Percentiles rank a stretch among this genome's conserved stretches.
These are phyloP conservation scores for Ceratocystis papillata DNA, from an alignment of 2,329 filamentous ascomycete genomes.

Conservation along the genomic window DNA sequence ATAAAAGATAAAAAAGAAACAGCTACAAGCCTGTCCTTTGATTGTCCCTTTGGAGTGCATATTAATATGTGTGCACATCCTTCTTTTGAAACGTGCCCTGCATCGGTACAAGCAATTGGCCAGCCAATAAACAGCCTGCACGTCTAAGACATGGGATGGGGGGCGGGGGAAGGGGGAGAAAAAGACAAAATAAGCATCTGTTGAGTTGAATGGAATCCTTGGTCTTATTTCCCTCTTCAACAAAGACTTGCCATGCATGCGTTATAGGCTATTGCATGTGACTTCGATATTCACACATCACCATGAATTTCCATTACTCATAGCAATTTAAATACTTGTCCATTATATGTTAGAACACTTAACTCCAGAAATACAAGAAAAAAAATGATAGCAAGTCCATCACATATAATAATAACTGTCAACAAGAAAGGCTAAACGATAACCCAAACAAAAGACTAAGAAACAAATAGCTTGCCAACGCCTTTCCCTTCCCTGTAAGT, in stretches of 20 bases:
- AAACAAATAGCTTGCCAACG: conserved; percentile 11
- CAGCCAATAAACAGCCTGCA: neutral
- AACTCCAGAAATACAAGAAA: neutral
- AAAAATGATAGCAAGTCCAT: neutral
- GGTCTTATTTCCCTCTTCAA: too few relatives aligned
- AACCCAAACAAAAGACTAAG: conserved; percentile 14
- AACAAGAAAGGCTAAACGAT: neutral
- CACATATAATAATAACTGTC: neutral
- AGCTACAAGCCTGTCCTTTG: neutral
- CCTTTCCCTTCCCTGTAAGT: conserved; percentile 3
- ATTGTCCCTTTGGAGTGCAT: neutral
- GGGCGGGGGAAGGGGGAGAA: too few relatives aligned
- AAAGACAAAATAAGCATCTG: too few relatives aligned
- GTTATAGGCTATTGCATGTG: neutral
- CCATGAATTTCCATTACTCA: too few relatives aligned
- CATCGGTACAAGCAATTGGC: neutral
- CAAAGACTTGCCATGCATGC: too few relatives aligned
- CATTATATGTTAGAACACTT: neutral
- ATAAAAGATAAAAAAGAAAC: too few relatives aligned
- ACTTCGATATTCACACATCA: neutral
- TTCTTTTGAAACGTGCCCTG: conserved; percentile 15
- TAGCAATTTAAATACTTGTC: neutral
- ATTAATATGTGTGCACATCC: conserved; percentile 7
- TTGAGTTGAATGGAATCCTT: too few relatives aligned
- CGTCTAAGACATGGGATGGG: neutral